phyloP scores from a whole-genome alignment of 2,329 filamentous ascomycete species.

The Neophaeococcomyces mojaviensis region DNA sequence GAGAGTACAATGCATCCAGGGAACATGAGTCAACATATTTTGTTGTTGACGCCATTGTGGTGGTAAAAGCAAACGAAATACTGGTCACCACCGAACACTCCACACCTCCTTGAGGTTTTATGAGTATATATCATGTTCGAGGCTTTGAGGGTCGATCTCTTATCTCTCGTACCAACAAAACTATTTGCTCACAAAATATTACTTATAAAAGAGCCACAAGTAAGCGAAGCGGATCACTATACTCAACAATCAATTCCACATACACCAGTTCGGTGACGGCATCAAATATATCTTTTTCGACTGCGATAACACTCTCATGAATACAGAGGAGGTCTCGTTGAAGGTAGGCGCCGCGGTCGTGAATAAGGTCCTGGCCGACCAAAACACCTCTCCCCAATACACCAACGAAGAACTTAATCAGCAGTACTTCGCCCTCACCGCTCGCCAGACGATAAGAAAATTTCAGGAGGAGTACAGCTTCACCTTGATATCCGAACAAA shows the following conservation, averaged over 20 bases:
- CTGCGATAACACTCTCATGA: constrained; percentile 80
- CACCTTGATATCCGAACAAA: constrained; percentile 57
- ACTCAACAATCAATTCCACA: neutral
- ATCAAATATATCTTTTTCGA: constrained; percentile 69
- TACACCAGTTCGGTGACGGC: neutral
- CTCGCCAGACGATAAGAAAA: constrained; percentile 78
- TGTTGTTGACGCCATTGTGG: no score
- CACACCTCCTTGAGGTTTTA: no score
- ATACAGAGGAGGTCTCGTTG: constrained; percentile 85
- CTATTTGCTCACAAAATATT: no score
- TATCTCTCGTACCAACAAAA: no score
- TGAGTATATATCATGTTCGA: no score
- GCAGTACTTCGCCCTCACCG: constrained; percentile 91
- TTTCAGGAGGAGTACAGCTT: constrained; percentile 72
- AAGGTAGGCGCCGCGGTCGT: constrained; percentile 83
- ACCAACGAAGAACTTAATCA: constrained; percentile 69
- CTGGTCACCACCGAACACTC: no score
- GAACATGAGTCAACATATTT: no score
- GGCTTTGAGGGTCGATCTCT: no score
- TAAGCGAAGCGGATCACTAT: no score
- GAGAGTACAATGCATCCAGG: no score
- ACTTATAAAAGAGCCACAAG: no score
- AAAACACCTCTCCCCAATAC: constrained; percentile 61
- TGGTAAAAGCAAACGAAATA: no score
- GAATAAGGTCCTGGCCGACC: constrained; percentile 71